These are phyloP conservation scores for Mycocentrospora acerina DNA, from an alignment of 2,329 filamentous ascomycete genomes.

Conservation along the genomic window DNA sequence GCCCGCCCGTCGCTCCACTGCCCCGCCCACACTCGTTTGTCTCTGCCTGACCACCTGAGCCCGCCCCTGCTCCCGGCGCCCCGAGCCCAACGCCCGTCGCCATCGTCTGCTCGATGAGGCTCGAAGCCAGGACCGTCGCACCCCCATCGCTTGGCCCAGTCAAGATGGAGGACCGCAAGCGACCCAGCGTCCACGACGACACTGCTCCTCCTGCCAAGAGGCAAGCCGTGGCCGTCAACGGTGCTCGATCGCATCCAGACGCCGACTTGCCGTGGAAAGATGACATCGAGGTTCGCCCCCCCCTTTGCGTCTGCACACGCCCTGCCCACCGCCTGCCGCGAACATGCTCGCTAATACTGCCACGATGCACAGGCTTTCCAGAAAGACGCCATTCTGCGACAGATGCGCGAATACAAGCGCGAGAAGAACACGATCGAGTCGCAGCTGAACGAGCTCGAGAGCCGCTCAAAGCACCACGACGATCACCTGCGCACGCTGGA, in stretches of 20 bases:
- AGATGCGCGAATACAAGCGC: conserved; percentile 97
- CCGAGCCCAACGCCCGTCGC: conserved; percentile 22
- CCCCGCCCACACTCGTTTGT: conserved; percentile 25
- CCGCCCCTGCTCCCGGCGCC: conserved; percentile 13
- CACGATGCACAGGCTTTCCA: conserved; percentile 68
- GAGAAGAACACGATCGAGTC: conserved; percentile 80
- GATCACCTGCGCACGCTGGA: conserved; percentile 90
- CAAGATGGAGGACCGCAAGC: conserved; percentile 99
- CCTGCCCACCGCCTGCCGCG: conserved; percentile 20
- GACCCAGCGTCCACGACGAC: conserved; percentile 82
- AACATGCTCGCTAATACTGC: conserved; percentile 34
- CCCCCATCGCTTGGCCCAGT: conserved; percentile 75
- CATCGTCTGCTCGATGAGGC: conserved; percentile 73
- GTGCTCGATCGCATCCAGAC: conserved; percentile 65
- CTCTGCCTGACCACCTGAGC: conserved; percentile 23
- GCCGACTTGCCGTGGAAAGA: conserved; percentile 70
- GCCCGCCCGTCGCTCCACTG: conserved; percentile 20
- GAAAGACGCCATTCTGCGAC: conserved; percentile 94
- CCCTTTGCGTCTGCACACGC: conserved; percentile 19
- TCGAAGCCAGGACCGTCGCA: conserved; percentile 71
- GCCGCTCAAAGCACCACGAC: conserved; percentile 79
- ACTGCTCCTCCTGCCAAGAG: conserved; percentile 87
- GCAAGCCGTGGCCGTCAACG: conserved; percentile 75
- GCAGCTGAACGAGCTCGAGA: conserved; percentile 77
- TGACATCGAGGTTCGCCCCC: conserved; percentile 69